Percentiles rank a stretch among this genome's conserved stretches.
These are phyloP conservation scores for Polyporus tsugae DNA, from an alignment of 1,284 basidiomycete genomes.

Conservation along the genomic window DNA sequence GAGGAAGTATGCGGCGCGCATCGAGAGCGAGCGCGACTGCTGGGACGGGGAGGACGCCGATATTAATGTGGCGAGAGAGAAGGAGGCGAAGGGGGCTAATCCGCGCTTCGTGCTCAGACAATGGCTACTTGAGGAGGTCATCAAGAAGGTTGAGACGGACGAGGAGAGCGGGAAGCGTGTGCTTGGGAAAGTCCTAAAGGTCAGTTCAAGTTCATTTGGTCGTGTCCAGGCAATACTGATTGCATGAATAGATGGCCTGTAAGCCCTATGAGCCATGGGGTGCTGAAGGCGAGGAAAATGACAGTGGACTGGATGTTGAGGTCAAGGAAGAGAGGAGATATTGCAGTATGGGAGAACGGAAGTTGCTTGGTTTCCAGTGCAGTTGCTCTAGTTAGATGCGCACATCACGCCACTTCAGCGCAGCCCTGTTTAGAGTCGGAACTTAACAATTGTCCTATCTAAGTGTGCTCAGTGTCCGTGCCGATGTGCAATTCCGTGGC, in stretches of 20 bases:
- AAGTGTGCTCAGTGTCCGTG: neutral
- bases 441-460: neutral
- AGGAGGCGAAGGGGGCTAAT: slow-evolving; percentile 65
- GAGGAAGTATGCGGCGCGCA: slow-evolving; percentile 67
- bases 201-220: slow-evolving; percentile 41
- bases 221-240: slow-evolving; percentile 25
- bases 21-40: slow-evolving; percentile 59
- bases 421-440: neutral
- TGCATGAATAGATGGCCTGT: slow-evolving; percentile 74
- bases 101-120: slow-evolving; percentile 92
- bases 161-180: slow-evolving; percentile 63
- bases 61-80: slow-evolving; percentile 53
- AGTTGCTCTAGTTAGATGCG: slow-evolving; percentile 83
- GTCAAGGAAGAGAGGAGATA: slow-evolving; percentile 77
- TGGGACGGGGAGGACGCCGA: slow-evolving; percentile 44
- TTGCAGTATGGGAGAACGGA: slow-evolving; percentile 80
- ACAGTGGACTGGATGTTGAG: slow-evolving; percentile 60
- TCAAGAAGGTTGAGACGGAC: slow-evolving; percentile 74
- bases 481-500: neutral
- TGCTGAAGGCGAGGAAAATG: slow-evolving; percentile 60
- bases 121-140: slow-evolving; percentile 93
- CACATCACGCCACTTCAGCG: neutral
- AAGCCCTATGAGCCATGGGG: slow-evolving; percentile 86
- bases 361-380: slow-evolving; percentile 91
- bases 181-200: slow-evolving; percentile 79